These are phyloP conservation scores for Flaveria floridana DNA, from an alignment of 140 eudicot genomes.

Conservation along the genomic window DNA sequence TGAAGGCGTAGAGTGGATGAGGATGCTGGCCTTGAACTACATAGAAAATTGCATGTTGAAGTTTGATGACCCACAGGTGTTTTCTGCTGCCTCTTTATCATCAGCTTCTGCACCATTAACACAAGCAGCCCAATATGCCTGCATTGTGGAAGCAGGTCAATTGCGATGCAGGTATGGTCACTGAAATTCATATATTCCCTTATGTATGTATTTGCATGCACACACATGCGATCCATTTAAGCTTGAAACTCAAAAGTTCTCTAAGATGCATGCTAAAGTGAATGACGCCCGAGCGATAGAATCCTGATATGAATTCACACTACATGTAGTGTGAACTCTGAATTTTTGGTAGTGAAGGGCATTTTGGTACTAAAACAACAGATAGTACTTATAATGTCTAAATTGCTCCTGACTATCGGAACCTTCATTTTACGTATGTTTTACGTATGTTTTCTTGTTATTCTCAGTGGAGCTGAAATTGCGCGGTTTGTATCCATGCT, in stretches of 20 bases:
- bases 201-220: too few species aligned
- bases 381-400: too few species aligned
- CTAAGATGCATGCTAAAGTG: too few species aligned
- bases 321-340: too few species aligned
- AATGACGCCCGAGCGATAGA: too few species aligned
- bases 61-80: conserved; percentile 64
- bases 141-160: conserved; percentile 87
- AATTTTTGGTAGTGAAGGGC: too few species aligned
- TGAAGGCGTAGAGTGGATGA: conserved; percentile 53
- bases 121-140: conserved; percentile 71
- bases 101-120: conserved; percentile 66
- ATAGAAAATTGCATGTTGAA: conserved; percentile 65
- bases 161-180: conserved; percentile 75
- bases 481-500: conserved; percentile 87
- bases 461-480: conserved; percentile 70
- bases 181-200: neutral
- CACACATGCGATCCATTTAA: too few species aligned
- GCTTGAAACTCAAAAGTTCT: too few species aligned
- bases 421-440: too few species aligned
- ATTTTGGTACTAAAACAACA: too few species aligned
- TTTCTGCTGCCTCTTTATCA: conserved; percentile 70
- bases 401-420: too few species aligned
- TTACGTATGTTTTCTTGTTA: neutral
- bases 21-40: conserved; percentile 65
- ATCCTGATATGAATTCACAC: too few species aligned